Conservation (phyloP, 2,329 filamentous ascomycete species). For the Verticillium klebahnii region DNA sequence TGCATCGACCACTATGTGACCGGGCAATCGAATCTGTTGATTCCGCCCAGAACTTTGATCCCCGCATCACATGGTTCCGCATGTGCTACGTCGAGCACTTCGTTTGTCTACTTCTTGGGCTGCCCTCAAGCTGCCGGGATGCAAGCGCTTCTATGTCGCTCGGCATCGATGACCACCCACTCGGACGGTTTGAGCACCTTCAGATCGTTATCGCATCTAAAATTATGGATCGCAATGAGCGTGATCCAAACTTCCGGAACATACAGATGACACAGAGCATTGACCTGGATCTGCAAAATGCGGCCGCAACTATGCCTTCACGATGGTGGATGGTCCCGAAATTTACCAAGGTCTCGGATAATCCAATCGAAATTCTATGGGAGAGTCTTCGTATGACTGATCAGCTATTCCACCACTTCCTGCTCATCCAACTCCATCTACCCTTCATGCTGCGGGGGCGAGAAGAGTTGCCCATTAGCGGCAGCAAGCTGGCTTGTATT, state of each 20-base stretch:
- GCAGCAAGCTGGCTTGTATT: slow-evolving; percentile 29
- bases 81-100: slow-evolving; percentile 31
- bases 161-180: slow-evolving; percentile 16
- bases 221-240: slow-evolving; percentile 33
- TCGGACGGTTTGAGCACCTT: too few relatives aligned
- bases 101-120: slow-evolving; percentile 33
- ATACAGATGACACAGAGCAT: slow-evolving; percentile 20
- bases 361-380: slow-evolving; percentile 12
- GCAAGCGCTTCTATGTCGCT: slow-evolving; percentile 11
- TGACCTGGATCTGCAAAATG: slow-evolving; percentile 25
- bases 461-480: slow-evolving; percentile 16
- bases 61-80: slow-evolving; percentile 25
- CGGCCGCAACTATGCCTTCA: slow-evolving; percentile 23
- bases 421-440: slow-evolving; percentile 33
- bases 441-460: slow-evolving; percentile 28
- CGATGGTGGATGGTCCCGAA: slow-evolving; percentile 30
- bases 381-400: slow-evolving; percentile 25
- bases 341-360: slow-evolving; percentile 13
- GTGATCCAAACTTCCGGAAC: slow-evolving; percentile 14
- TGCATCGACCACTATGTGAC: slow-evolving; percentile 17
- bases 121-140: slow-evolving; percentile 25
- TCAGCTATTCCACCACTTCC: slow-evolving; percentile 32
- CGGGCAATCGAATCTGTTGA: slow-evolving; percentile 7
- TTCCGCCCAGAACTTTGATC: slow-evolving; percentile 3
- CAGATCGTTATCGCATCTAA: slow-evolving; percentile 9